Conservation (phyloP, 176 grass and related monocot genomes). For the Poa annua region DNA sequence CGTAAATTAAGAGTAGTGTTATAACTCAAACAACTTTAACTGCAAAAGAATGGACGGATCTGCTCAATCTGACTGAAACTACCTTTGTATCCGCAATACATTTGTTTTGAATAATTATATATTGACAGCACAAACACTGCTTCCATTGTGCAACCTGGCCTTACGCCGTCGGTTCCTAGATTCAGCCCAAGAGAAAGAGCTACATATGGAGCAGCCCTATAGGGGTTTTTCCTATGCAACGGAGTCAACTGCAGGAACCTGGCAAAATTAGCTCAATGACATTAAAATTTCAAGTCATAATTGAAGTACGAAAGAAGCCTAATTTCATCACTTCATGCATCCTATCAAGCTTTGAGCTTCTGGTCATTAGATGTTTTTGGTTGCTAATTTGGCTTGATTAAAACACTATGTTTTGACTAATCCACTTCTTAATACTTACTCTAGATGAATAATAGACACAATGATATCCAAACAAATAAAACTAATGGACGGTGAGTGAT, state of each 20-base stretch:
- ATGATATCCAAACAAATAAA: not conserved
- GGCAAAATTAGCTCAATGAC: not conserved
- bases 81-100: not conserved
- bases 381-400: not conserved
- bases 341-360: not conserved
- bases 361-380: not conserved
- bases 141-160: not conserved
- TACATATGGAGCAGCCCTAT: not conserved
- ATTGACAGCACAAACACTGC: conserved; percentile 33
- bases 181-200: not conserved
- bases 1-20: not conserved
- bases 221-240: not conserved
- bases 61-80: not conserved
- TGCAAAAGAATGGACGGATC: not conserved
- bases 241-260: conserved; percentile 21
- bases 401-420: not conserved
- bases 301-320: not conserved
- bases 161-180: not conserved
- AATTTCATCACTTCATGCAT: not conserved
- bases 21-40: not conserved
- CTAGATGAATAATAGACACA: not conserved
- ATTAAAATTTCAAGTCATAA: not conserved
- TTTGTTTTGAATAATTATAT: conserved; percentile 34
- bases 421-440: not conserved
- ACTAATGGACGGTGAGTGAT: not conserved